Evolutionary conservation across 1,284 basidiomycete species (phyloP).

Genomic region (Sporisorium reilianum): DNA sequence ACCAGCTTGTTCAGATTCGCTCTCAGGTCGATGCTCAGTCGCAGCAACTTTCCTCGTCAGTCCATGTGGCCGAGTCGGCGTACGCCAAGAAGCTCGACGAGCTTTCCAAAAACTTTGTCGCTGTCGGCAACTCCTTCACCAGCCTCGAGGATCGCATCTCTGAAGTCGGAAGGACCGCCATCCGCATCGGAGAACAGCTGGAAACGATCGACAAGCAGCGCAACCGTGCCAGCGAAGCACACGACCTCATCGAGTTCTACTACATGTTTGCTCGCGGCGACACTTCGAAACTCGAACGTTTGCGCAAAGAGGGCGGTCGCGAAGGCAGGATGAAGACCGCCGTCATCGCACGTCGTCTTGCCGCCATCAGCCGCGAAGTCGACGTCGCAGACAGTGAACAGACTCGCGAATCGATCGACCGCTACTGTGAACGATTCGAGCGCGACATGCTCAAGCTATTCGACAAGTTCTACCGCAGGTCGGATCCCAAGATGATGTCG

Average conservation of each 20-base stretch:
- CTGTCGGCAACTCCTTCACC: conserved; percentile 61
- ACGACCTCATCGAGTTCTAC: conserved; percentile 94
- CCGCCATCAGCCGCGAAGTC: conserved; percentile 89
- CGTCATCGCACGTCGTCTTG: conserved; percentile 86
- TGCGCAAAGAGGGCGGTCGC: conserved; percentile 80
- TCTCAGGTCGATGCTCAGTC: conserved; percentile 89
- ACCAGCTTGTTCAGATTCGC: conserved; percentile 84
- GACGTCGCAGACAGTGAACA: conserved; percentile 71
- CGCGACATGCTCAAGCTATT: conserved; percentile 98
- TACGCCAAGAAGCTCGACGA: conserved; percentile 94
- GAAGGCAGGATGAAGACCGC: conserved; percentile 90
- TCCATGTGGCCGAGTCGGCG: conserved; percentile 88
- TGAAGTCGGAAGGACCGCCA: conserved; percentile 92
- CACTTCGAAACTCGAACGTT: conserved; percentile 79
- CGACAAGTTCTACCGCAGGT: conserved; percentile 85
- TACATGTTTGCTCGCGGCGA: conserved; percentile 91
- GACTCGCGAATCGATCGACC: conserved; percentile 77
- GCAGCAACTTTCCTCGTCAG: conserved; percentile 90
- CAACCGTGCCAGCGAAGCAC: conserved; percentile 90
- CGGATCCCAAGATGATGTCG: conserved; percentile 99
- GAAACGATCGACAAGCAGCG: conserved; percentile 93
- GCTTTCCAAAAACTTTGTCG: conserved; percentile 88
- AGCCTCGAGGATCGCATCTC: conserved; percentile 75
- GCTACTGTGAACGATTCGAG: conserved; percentile 98
- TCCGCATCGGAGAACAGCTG: conserved; percentile 92